Conservation (phyloP, 192 early-diverging fungal species). For the Coemansia nantahalensis region DNA sequence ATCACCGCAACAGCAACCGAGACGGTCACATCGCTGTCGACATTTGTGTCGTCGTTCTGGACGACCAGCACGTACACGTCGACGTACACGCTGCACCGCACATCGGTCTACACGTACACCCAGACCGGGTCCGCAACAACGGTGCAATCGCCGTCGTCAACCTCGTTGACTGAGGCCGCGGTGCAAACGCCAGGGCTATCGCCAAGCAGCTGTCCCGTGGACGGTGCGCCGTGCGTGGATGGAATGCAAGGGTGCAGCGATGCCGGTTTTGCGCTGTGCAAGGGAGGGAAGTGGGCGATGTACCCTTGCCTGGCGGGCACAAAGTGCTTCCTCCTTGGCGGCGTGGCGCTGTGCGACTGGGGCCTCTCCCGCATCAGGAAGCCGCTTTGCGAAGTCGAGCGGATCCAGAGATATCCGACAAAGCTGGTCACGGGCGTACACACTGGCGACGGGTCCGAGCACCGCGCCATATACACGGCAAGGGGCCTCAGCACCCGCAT, state of each 20-base stretch:
- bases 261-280: conserved; percentile 28
- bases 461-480: conserved; percentile 14
- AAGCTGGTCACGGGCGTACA: not conserved
- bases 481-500: conserved; percentile 26
- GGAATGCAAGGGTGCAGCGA: conserved; percentile 24
- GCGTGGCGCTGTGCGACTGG: conserved; percentile 32
- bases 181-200: not conserved
- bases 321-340: conserved; percentile 20
- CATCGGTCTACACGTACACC: conserved; percentile 13
- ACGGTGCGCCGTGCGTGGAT: conserved; percentile 17
- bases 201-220: conserved; percentile 11
- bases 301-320: conserved; percentile 33
- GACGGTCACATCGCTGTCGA: conserved; percentile 35
- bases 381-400: conserved; percentile 5
- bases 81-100: conserved; percentile 20
- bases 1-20: conserved; percentile 13
- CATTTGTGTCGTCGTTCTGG: conserved; percentile 14
- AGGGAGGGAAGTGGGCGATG: conserved; percentile 20
- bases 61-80: conserved; percentile 14
- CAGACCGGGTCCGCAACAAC: no score
- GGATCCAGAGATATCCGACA: not conserved
- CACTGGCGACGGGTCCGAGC: no score
- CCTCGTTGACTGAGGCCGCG: not conserved
- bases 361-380: conserved; percentile 3
- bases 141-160: not conserved